These are phyloP conservation scores for Ophiostoma angusticollis DNA, from an alignment of 2,329 filamentous ascomycete genomes.

Conservation along the genomic window DNA sequence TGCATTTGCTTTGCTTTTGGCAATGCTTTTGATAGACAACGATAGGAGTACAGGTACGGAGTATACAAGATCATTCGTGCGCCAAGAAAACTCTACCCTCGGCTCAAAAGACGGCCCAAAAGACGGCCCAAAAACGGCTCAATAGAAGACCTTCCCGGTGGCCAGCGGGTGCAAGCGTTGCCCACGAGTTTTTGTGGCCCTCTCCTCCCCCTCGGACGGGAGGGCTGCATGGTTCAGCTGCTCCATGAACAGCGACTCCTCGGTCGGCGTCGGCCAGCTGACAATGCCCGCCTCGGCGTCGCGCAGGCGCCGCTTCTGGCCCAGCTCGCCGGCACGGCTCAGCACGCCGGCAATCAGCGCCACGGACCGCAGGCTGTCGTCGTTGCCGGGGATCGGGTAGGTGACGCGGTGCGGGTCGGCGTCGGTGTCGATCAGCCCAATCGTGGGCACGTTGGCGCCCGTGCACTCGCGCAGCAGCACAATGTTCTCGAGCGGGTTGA, in stretches of 20 bases:
- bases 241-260: background rate
- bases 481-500: constrained; percentile 90
- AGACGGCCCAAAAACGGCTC: no score
- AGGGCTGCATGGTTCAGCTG: background rate
- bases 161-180: no score
- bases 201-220: no score
- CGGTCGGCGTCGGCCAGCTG: constrained; percentile 38
- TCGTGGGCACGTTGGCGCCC: constrained; percentile 76
- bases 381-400: constrained; percentile 92
- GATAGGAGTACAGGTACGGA: no score
- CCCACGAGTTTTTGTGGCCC: no score
- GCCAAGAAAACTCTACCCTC: no score
- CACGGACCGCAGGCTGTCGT: constrained; percentile 79
- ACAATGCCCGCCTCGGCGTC: constrained; percentile 49
- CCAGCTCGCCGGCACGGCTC: constrained; percentile 69
- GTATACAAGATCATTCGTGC: no score
- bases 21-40: no score
- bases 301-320: constrained; percentile 53
- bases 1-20: no score
- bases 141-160: no score
- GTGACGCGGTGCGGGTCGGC: constrained; percentile 87
- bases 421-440: constrained; percentile 90
- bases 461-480: constrained; percentile 85
- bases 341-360: constrained; percentile 75
- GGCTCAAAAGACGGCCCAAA: no score